These are phyloP conservation scores for Blastocystis sp. DNA, from an alignment of 352 stramenopile genomes.

Conservation along the genomic window DNA sequence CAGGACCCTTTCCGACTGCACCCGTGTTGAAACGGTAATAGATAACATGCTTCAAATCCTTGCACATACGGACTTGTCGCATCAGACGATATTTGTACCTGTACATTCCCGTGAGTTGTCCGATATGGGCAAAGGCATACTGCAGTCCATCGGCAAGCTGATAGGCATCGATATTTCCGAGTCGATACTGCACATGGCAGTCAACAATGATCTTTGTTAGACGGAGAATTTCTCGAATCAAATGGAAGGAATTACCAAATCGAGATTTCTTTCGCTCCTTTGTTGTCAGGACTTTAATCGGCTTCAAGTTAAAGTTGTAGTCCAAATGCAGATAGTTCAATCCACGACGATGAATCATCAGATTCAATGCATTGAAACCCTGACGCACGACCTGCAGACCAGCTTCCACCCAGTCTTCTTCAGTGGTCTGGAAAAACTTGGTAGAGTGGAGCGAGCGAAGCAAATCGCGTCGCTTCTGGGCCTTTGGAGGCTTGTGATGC, in stretches of 20 bases:
- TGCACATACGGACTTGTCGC: slow-evolving; percentile 95
- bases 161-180: slow-evolving; percentile 98
- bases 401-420: slow-evolving; percentile 97
- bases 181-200: slow-evolving; percentile 96
- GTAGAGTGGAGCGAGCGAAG: slow-evolving; percentile 97
- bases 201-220: slow-evolving; percentile 99
- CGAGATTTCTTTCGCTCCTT: slow-evolving; percentile 99
- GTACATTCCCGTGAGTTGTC: slow-evolving; percentile 98
- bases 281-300: slow-evolving; percentile 98
- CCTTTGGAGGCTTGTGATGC: slow-evolving; percentile 74
- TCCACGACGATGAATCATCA: slow-evolving; percentile 98
- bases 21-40: slow-evolving; percentile 99
- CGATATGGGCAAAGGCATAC: slow-evolving; percentile 97
- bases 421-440: slow-evolving; percentile 99
- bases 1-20: slow-evolving; percentile 94
- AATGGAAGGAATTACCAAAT: slow-evolving; percentile 86
- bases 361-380: slow-evolving; percentile 99
- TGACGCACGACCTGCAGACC: slow-evolving; percentile 93
- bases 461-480: slow-evolving; percentile 90
- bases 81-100: slow-evolving; percentile 97
- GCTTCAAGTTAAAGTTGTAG: slow-evolving; percentile 99
- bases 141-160: slow-evolving; percentile 97
- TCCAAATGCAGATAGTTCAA: slow-evolving; percentile 99
- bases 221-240: slow-evolving; percentile 94
- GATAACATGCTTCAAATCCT: slow-evolving; percentile 99